These are phyloP conservation scores for Mycena maculata DNA, from an alignment of 768 basidiomycete species.

Conservation along the genomic window DNA sequence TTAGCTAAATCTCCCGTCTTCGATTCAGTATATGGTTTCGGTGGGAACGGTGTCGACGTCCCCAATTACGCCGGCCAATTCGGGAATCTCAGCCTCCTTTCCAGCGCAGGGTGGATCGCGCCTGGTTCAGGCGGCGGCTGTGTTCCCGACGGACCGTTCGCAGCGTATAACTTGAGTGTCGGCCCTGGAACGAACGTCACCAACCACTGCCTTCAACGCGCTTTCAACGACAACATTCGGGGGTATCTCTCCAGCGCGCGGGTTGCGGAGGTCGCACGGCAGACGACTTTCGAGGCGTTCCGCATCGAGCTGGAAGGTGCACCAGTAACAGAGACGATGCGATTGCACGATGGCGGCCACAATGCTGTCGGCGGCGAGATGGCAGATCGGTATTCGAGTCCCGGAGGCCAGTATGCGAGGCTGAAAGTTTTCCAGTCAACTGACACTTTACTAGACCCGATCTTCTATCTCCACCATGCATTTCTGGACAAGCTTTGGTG, in stretches of 20 bases:
- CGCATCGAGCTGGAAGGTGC: constrained; percentile 51
- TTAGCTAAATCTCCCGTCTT: constrained; percentile 49
- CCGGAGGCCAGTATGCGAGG: constrained; percentile 45
- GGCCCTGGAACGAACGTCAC: constrained; percentile 49
- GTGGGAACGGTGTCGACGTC: constrained; percentile 48
- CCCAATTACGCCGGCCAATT: constrained; percentile 37
- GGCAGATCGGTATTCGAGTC: constrained; percentile 50
- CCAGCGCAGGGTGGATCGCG: constrained; percentile 26
- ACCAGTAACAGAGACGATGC: constrained; percentile 40
- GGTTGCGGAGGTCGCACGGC: constrained; percentile 38
- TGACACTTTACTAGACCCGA: constrained; percentile 43
- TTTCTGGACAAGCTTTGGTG: constrained; percentile 57
- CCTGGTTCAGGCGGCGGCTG: constrained; percentile 38
- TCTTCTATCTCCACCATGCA: constrained; percentile 55
- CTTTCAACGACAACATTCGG: constrained; percentile 39
- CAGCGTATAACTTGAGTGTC: constrained; percentile 45
- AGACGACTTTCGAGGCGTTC: constrained; percentile 48
- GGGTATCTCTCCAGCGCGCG: constrained; percentile 34
- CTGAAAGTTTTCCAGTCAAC: not conserved
- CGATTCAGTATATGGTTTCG: constrained; percentile 51
- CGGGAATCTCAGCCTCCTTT: constrained; percentile 19
- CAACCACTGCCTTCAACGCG: constrained; percentile 49
- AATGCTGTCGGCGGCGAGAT: constrained; percentile 49
- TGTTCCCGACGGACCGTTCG: constrained; percentile 49
- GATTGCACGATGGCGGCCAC: constrained; percentile 52